These are phyloP conservation scores for Danielia reshetovae DNA, from an alignment of 805 yeast genomes.

Conservation along the genomic window DNA sequence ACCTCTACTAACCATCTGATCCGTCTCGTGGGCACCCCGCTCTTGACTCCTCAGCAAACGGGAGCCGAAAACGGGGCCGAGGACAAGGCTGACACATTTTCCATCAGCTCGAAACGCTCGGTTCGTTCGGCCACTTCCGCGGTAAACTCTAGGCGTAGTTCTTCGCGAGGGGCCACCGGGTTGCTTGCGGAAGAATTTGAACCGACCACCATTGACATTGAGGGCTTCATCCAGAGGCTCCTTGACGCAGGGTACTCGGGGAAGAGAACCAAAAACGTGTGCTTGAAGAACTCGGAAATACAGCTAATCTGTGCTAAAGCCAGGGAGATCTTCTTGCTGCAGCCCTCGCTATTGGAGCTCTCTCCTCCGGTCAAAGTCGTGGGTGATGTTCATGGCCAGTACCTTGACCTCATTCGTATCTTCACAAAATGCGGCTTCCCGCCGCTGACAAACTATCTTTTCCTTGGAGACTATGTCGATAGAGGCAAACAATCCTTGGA, in stretches of 20 bases:
- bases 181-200: constrained; percentile 10
- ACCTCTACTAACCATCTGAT: constrained; percentile 15
- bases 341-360: constrained; percentile 85
- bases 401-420: constrained; percentile 82
- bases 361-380: constrained; percentile 84
- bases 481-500: constrained; percentile 95
- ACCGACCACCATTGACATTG: constrained; percentile 49
- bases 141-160: constrained; percentile 1
- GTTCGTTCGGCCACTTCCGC: constrained; percentile 15
- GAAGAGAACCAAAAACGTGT: constrained; percentile 82
- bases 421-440: constrained; percentile 97
- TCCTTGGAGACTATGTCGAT: constrained; percentile 95
- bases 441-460: constrained; percentile 86
- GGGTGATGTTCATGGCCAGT: constrained; percentile 97
- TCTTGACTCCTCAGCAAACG: constrained; percentile 15
- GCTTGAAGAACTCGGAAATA: constrained; percentile 81
- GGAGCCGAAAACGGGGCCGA: constrained; percentile 11
- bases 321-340: constrained; percentile 82
- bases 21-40: constrained; percentile 8
- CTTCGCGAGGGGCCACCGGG: constrained; percentile 10
- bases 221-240: constrained; percentile 84
- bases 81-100: constrained; percentile 16
- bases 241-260: constrained; percentile 96
- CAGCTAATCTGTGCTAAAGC: constrained; percentile 82
- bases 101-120: constrained; percentile 12